Base-by-base conservation (phyloP, 2,329 filamentous ascomycete genomes). In the Thelonectria discophora region DNA sequence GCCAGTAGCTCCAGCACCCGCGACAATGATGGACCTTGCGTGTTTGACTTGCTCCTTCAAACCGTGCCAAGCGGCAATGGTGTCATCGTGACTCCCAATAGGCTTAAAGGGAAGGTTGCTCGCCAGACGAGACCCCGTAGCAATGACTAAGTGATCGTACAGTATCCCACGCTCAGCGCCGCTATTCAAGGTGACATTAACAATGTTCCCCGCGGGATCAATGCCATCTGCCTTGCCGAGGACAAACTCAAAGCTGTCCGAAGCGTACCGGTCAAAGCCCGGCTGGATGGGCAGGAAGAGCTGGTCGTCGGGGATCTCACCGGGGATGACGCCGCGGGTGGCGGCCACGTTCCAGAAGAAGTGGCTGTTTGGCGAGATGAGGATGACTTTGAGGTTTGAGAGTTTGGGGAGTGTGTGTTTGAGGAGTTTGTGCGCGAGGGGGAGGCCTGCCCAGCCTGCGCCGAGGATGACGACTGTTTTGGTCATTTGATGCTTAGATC, bases 291-390 rank as follows among this genome's bases (percentile, higher is more conserved):
- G 79, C 43, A 75, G 67, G 69, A 82, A 80, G 51, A 85, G 76
- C 59, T 81, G 73, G 6, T 82, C 77, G 61, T 84, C 81, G 15
- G 77, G 75, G 56, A 85, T 73, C 34, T 77, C 72, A 27, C 78
- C 80, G 1, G 83, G 83, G 20, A 86, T 77, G 40, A 86, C 77
- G 64, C 81, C 82, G 39, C 84, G 82, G n/a, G 84, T 81, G 2
- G 84, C 80, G 1, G 84, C 84, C 7, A 86, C 64, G 67, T 85
- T 86, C 84, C 83, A 86, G 75, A 79, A 86, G 66, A 86, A 84
- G 66, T 84, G 81, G 54, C 76, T 79, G 69, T 81, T 85, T 75
- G 84, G 75, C 37, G 82, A 82, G 13, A 86, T 79, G n/a, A 86
- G 76, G 20, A 85, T 76, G 52, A 86, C 81, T 65, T 83, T 84